A percentile compares a stretch with the other conserved stretches of the same genome.
phyloP scores from a whole-genome alignment of 352 stramenopile species.

The Blastocystis hominis region DNA sequence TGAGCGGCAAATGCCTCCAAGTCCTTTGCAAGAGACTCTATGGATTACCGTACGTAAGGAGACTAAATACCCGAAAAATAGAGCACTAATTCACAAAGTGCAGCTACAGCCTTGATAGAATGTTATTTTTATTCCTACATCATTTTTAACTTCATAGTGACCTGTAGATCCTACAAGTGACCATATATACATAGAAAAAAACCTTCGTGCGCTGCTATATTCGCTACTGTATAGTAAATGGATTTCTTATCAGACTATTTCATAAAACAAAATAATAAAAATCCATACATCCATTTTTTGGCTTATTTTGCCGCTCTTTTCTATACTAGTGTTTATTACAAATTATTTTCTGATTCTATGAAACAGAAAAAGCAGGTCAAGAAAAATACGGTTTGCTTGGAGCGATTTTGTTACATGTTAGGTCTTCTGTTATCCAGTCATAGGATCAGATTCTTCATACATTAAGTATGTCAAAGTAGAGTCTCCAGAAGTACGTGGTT shows the following conservation, averaged over 20 bases:
- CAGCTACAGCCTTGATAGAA: background rate
- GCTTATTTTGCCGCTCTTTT: background rate
- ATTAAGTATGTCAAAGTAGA: background rate
- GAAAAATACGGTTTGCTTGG: background rate
- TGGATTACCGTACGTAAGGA: background rate
- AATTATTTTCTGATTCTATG: background rate
- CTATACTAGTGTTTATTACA: background rate
- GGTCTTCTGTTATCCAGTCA: background rate
- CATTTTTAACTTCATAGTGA: background rate
- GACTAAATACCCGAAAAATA: background rate
- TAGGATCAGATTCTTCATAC: background rate
- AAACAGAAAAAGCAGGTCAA: background rate
- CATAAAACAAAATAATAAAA: background rate
- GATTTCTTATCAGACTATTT: background rate
- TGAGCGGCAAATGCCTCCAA: conserved; percentile 39
- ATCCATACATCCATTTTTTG: conserved; percentile 36
- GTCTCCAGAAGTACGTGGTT: no score
- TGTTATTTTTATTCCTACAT: background rate
- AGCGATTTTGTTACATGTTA: background rate
- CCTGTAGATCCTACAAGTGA: background rate
- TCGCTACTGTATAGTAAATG: conserved; percentile 33
- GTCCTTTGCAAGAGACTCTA: conserved; percentile 31
- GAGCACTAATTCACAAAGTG: conserved; percentile 17
- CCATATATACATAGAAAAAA: background rate
- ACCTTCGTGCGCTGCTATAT: conserved; percentile 29